These are phyloP conservation scores for Pyricularia pennisetigena DNA, from an alignment of 2,329 filamentous ascomycete genomes.

Conservation along the genomic window DNA sequence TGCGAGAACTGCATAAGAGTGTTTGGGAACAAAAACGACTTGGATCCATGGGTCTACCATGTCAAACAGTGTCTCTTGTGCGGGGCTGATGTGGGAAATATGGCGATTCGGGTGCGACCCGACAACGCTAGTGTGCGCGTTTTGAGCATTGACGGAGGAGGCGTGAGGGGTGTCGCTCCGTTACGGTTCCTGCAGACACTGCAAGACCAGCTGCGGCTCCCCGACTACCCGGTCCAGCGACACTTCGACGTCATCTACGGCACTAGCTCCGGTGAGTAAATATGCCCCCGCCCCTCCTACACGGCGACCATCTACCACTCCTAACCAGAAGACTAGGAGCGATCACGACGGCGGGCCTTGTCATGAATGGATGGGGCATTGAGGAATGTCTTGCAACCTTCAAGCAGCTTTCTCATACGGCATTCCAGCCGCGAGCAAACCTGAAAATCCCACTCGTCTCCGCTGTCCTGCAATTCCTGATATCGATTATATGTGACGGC, in stretches of 20 bases:
- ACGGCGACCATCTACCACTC: background rate
- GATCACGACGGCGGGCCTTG: background rate
- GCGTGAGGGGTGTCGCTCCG: background rate
- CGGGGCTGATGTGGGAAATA: background rate
- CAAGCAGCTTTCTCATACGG: background rate
- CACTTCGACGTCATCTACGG: background rate
- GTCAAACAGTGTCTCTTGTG: background rate
- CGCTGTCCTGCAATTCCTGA: background rate
- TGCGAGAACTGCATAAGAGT: background rate
- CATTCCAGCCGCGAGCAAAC: background rate
- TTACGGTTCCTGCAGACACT: background rate
- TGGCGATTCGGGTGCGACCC: background rate
- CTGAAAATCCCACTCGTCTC: background rate
- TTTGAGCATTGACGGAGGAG: background rate
- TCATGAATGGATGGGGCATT: background rate
- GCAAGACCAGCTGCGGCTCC: background rate
- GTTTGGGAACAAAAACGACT: background rate
- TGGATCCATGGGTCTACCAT: background rate
- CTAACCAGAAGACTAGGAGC: background rate
- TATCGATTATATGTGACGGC: background rate
- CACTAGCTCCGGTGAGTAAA: background rate
- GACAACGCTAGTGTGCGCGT: background rate
- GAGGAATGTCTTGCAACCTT: background rate
- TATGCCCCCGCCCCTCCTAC: background rate
- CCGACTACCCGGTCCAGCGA: background rate